Evolutionary conservation across 352 stramenopile genomes (phyloP).

Genomic region (Thalassiosira allenii): DNA sequence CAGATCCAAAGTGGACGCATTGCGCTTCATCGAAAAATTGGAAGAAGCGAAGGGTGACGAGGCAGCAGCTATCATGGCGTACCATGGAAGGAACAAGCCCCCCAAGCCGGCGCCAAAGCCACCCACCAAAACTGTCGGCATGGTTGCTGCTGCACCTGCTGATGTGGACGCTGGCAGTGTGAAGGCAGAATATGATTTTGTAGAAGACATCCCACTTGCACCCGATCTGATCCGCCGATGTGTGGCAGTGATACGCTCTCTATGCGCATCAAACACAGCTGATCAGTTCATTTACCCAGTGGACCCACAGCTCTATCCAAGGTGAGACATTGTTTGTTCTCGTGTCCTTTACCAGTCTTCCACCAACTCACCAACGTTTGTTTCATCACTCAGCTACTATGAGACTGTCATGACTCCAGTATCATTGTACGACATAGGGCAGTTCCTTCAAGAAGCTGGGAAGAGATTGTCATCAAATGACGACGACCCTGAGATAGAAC

Average conservation of each 20-base stretch:
- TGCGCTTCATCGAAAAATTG: slow-evolving; percentile 36
- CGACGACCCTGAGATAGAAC: slow-evolving; percentile 57
- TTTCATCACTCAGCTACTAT: slow-evolving; percentile 73
- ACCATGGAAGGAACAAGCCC: slow-evolving; percentile 49
- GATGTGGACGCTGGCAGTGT: slow-evolving; percentile 22
- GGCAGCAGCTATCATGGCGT: slow-evolving; percentile 48
- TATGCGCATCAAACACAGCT: slow-evolving; percentile 71
- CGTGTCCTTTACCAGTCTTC: background rate
- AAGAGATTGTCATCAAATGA: slow-evolving; percentile 53
- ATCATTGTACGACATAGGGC: slow-evolving; percentile 80
- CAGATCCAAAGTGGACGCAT: slow-evolving; percentile 44
- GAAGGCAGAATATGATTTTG: slow-evolving; percentile 82
- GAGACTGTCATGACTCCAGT: slow-evolving; percentile 81
- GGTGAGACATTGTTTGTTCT: slow-evolving; percentile 40
- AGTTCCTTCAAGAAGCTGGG: slow-evolving; percentile 72
- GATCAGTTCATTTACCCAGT: slow-evolving; percentile 86
- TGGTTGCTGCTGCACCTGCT: slow-evolving; percentile 8
- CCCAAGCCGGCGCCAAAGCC: background rate
- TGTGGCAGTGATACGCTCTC: slow-evolving; percentile 79
- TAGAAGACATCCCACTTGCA: slow-evolving; percentile 70
- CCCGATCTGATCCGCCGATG: slow-evolving; percentile 85
- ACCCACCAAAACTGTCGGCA: slow-evolving; percentile 7
- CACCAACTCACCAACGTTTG: background rate
- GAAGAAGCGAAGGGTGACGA: slow-evolving; percentile 48
- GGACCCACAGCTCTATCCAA: slow-evolving; percentile 84